Conservation (phyloP, 371 early-diverging fungal species). For the Circinella minor region DNA sequence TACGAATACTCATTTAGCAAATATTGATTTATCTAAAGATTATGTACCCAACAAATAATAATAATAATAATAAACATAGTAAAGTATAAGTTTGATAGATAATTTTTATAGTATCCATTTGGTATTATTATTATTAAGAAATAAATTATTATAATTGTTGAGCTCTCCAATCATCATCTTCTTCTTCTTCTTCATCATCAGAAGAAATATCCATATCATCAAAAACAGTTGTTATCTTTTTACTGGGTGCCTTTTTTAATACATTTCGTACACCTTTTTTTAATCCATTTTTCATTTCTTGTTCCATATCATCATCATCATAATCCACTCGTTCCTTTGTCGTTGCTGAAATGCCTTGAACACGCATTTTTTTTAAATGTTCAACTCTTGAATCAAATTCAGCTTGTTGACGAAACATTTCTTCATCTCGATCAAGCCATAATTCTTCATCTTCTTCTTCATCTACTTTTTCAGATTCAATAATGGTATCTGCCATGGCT, state of each 20-base stretch:
- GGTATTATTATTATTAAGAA: not conserved
- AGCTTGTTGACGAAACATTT: constrained; percentile 41
- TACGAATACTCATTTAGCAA: constrained; percentile 86
- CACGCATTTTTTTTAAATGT: constrained; percentile 36
- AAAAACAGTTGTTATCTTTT: constrained; percentile 10
- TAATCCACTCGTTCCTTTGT: not conserved
- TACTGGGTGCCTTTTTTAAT: constrained; percentile 10
- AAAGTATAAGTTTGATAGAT: not conserved
- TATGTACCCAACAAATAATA: constrained; percentile 57
- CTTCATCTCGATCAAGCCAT: constrained; percentile 43
- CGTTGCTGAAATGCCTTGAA: not conserved
- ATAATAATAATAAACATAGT: not conserved
- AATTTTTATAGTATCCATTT: no score
- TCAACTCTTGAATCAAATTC: constrained; percentile 42
- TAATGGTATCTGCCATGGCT: constrained; percentile 40
- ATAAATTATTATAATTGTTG: constrained; percentile 17
- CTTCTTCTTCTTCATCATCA: constrained; percentile 20
- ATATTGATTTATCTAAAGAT: constrained; percentile 82
- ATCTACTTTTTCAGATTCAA: constrained; percentile 33
- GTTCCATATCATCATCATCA: constrained; percentile 9
- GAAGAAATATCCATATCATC: constrained; percentile 21
- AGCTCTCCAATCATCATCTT: constrained; percentile 27
- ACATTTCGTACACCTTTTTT: constrained; percentile 9
- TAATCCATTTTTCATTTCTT: not conserved
- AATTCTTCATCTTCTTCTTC: constrained; percentile 35